A percentile compares a stretch with the other conserved stretches of the same genome.
Conservation (phyloP, 768 basidiomycete genomes). For the Boletus rubroflammeus region DNA sequence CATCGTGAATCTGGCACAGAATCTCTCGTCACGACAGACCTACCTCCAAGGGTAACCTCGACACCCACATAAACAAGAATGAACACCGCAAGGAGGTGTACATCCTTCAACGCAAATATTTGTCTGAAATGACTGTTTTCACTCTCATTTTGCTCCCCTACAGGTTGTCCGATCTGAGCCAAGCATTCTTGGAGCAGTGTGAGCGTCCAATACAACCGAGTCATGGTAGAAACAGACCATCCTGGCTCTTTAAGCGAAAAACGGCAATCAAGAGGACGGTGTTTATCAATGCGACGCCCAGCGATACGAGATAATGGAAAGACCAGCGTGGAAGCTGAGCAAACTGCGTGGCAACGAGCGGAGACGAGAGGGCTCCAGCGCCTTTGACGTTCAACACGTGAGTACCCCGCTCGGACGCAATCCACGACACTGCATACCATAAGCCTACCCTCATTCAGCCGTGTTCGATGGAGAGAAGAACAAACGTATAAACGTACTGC, state of each 20-base stretch:
- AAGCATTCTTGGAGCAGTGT: conserved; percentile 48
- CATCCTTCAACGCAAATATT: conserved; percentile 48
- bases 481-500: conserved; percentile 33
- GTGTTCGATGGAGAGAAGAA: conserved; percentile 12
- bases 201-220: neutral
- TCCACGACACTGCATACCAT: conserved; percentile 28
- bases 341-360: conserved; percentile 81
- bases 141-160: conserved; percentile 35
- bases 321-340: conserved; percentile 64
- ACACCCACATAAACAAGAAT: conserved; percentile 66
- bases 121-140: conserved; percentile 43
- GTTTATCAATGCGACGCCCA: conserved; percentile 63
- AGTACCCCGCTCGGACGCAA: conserved; percentile 2
- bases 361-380: conserved; percentile 61
- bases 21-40: neutral
- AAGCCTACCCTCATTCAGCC: conserved; percentile 18
- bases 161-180: conserved; percentile 46
- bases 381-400: conserved; percentile 37
- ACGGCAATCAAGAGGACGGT: conserved; percentile 47
- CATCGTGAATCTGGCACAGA: neutral
- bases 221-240: conserved; percentile 44
- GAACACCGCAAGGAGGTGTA: conserved; percentile 63
- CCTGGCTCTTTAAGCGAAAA: conserved; percentile 68
- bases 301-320: conserved; percentile 69
- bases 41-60: conserved; percentile 51